phyloP scores from a whole-genome alignment of 2,329 filamentous ascomycete genomes.

The Aspergillus spinulosporus region DNA sequence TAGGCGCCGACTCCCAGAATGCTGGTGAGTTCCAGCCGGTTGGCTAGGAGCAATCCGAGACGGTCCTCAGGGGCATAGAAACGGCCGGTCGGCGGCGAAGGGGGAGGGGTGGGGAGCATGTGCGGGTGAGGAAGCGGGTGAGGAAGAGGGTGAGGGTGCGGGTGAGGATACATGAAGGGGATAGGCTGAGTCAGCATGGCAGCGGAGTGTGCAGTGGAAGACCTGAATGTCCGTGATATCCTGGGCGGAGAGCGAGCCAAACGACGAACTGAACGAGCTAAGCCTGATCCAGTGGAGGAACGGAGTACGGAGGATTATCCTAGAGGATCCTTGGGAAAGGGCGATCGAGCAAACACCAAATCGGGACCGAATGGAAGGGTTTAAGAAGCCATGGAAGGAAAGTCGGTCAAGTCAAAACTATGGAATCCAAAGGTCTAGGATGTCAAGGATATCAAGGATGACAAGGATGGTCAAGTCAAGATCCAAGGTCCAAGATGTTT shows the following conservation, averaged over 20 bases:
- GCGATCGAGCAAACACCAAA: conserved; percentile 11
- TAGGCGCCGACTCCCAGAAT: conserved; percentile 94
- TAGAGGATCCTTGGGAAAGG: neutral
- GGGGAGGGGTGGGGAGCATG: conserved; percentile 49
- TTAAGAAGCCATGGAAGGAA: conserved; percentile 28
- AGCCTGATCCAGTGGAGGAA: conserved; percentile 7
- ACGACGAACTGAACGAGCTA: neutral
- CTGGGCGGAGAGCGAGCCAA: neutral
- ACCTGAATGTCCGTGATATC: neutral
- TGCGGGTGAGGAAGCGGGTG: conserved; percentile 1
- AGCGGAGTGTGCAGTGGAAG: neutral
- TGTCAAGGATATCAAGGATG: too few species aligned
- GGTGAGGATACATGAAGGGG: conserved; percentile 38
- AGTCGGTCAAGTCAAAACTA: conserved; percentile 15
- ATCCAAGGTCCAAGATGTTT: neutral
- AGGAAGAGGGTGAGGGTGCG: conserved; percentile 18
- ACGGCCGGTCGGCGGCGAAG: conserved; percentile 46
- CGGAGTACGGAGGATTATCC: neutral
- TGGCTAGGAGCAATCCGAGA: conserved; percentile 78
- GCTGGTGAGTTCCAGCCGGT: conserved; percentile 76
- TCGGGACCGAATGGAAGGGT: conserved; percentile 14
- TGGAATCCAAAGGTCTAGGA: conserved; percentile 1
- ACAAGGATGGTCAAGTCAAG: neutral
- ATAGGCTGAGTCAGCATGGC: conserved; percentile 23
- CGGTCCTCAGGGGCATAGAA: conserved; percentile 76